Evolutionary conservation across 805 yeast genomes (phyloP), one percentile per base, ranked within the genome.

Genomic region (Pichia exigua): DNA sequence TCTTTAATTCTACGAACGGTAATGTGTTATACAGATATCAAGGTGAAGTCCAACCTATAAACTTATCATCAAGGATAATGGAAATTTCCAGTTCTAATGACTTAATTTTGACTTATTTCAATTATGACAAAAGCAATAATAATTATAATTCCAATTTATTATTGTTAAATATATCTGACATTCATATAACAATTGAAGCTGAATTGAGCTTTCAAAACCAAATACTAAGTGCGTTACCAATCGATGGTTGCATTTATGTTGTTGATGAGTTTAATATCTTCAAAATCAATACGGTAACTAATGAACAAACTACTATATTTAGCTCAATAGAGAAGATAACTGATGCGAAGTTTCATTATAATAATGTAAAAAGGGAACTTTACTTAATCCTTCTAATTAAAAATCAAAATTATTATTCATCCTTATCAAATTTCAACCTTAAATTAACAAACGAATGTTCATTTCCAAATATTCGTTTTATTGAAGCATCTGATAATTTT

Each of bases 1-100:
- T 61, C 4, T 42, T 68, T 8, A 56, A 67, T 42, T 38, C 57
- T 7, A 46, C 54, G 9, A 56, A 54, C 7, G 72, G 72, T 2
- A 57, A 52, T 4, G 54, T 70, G 9, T 21, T 56, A 21, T 65
- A 64, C 54, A 65, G 73, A 48, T 66, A 63, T 43, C 66, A 68
- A 48, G 46, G 61, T n/a, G 62, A 60, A 18, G 20, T 26, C 3
- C 10, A 2, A 7, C 49, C 55, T 1, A 22, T 56, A 3, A 24
- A 8, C 7, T n/a, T 26, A 15, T 50, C 46, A n/a, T 58, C 63
- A 2, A 24, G 32, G 17, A 21, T 61, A 35, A 38, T 52, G n/a
- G 43, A 50, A 12, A 32, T 50, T 2, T 11, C 18, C 6, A 15
- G 10, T 42, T 46, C 60, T 49, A 53, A 55, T 40, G 51, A 50